Base-by-base conservation (phyloP, 2,329 filamentous ascomycete genomes). In the Grosmannia serpens region DNA sequence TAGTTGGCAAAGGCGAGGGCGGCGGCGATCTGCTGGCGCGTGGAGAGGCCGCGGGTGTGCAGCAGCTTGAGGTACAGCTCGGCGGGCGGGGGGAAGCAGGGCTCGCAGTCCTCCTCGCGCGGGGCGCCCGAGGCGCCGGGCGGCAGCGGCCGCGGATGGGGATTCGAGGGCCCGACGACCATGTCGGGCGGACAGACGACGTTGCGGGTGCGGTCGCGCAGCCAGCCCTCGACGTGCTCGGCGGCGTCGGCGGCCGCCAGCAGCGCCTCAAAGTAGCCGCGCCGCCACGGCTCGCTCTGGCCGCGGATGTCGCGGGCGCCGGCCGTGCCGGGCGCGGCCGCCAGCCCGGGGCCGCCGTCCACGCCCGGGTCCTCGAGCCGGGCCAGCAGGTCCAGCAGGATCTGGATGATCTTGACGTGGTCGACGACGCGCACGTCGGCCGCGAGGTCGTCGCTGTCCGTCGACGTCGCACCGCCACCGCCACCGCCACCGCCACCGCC, bases 1-100 rank as follows among this genome's bases (percentile, higher is more conserved):
- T 88, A 96, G 58, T 89, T 86, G 2, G 87, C 92, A 68, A 91
- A 95, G 1, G 86, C 86, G 49, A 96, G 74, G 4, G 89, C 87
- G 4, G 91, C 91, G 59, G 92, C 85, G 56, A 96, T 76, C 66
- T 84, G 85, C 70, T 97, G 90, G 59, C 83, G 79, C n/a, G 82
- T 78, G 1, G 82, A 86, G 66, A 97, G 89, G 1, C 92, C 92
- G 58, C 81, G 80, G 0, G 89, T 92, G 8, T 85, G 89, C 57
- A 96, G 73, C 54, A 96, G 84, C 67, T 88, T 88, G 71, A 88
- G 80, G 68, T 97, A 97, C 67, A 85, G 90, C 17, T 77, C 80
- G 65, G 94, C 87, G 0, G 92, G 89, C 0, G 81, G 70, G 5
- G 84, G 82, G 61, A 84, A 91, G 2, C 86, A 83, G 8, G 78